Evolutionary conservation across 306 rosid genomes (phyloP).

Genomic region (Rosa chinensis): DNA sequence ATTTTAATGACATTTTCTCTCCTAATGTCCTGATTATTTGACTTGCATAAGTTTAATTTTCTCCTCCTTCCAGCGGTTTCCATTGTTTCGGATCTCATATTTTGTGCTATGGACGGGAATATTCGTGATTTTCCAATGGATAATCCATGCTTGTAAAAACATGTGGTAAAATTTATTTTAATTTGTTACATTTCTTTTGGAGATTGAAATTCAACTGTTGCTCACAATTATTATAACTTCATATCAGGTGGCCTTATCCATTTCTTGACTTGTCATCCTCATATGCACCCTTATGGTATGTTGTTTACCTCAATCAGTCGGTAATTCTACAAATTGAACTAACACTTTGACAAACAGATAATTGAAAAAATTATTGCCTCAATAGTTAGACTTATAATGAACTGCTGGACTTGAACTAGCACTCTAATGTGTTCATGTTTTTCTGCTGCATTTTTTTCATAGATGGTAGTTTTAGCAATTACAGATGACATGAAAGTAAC

Average conservation of each 20-base stretch:
- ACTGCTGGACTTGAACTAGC: neutral
- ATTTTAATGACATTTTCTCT: neutral
- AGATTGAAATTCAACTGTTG: neutral
- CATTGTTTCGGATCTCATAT: slow-evolving; percentile 76
- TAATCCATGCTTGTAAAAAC: slow-evolving; percentile 59
- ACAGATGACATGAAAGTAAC: slow-evolving; percentile 12
- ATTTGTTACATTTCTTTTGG: slow-evolving; percentile 7
- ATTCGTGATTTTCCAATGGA: slow-evolving; percentile 82
- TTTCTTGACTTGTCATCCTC: slow-evolving; percentile 94
- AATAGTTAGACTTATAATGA: neutral
- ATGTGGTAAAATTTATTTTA: slow-evolving; percentile 50
- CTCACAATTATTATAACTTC: neutral
- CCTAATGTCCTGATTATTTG: neutral
- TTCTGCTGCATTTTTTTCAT: neutral
- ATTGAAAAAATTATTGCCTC: neutral
- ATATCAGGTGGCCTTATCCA: slow-evolving; percentile 92
- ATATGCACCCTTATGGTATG: slow-evolving; percentile 82
- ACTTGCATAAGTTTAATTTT: slow-evolving; percentile 20
- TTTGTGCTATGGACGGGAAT: slow-evolving; percentile 69
- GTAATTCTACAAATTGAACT: neutral
- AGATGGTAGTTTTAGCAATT: neutral
- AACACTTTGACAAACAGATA: no score
- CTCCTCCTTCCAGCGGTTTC: slow-evolving; percentile 64
- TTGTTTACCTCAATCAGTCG: neutral
- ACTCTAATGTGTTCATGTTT: neutral